phyloP scores from a whole-genome alignment of 1,139 yeast genomes.

The Candida sojae region DNA sequence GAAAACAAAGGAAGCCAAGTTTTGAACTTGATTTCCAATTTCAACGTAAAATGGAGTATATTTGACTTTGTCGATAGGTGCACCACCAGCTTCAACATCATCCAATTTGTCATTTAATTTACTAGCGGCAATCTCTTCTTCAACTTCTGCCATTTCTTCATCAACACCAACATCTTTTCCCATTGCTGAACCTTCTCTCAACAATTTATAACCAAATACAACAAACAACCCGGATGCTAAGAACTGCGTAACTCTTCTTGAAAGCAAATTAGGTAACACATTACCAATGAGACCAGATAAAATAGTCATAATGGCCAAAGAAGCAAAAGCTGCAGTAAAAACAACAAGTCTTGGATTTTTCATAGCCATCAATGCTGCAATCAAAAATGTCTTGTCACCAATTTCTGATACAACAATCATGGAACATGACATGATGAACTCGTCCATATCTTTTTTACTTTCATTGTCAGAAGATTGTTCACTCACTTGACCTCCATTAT shows the following conservation, averaged over 20 bases:
- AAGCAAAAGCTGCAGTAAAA: slow-evolving; percentile 83
- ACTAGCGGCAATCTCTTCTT: slow-evolving; percentile 79
- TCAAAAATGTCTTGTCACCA: slow-evolving; percentile 95
- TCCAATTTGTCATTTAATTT: slow-evolving; percentile 55
- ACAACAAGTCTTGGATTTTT: slow-evolving; percentile 80
- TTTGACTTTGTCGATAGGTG: slow-evolving; percentile 6
- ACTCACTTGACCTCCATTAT: neutral
- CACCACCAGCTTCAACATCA: slow-evolving; percentile 48
- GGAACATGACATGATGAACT: slow-evolving; percentile 67
- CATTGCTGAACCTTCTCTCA: slow-evolving; percentile 83
- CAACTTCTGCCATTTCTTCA: slow-evolving; percentile 95
- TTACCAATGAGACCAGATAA: slow-evolving; percentile 92
- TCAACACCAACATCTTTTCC: slow-evolving; percentile 83
- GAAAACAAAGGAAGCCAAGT: slow-evolving; percentile 62
- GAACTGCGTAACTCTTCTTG: slow-evolving; percentile 77
- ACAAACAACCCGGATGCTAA: slow-evolving; percentile 80
- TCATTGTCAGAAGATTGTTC: slow-evolving; percentile 2
- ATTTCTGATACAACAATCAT: slow-evolving; percentile 94
- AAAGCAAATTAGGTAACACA: slow-evolving; percentile 80
- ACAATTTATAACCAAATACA: slow-evolving; percentile 76
- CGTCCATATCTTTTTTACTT: slow-evolving; percentile 23
- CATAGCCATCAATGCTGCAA: slow-evolving; percentile 99
- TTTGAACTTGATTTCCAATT: slow-evolving; percentile 37
- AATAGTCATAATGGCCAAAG: slow-evolving; percentile 87
- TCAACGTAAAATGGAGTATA: slow-evolving; percentile 26